Percentiles rank a stretch among this genome's conserved stretches.
These are phyloP conservation scores for Trichoderma oligosporum DNA, from an alignment of 2,329 filamentous ascomycete species.

Conservation along the genomic window DNA sequence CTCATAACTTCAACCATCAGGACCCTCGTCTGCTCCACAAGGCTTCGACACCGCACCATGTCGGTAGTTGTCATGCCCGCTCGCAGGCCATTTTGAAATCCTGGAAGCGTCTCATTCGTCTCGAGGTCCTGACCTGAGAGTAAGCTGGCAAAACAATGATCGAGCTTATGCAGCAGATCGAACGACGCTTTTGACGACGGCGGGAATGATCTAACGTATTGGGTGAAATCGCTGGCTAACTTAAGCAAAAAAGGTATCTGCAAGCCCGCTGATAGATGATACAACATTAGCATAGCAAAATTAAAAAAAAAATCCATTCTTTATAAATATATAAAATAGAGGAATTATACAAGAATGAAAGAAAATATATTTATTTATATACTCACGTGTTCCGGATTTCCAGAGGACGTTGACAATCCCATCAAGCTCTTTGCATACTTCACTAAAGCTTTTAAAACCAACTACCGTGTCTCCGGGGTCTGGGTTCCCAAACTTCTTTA, in stretches of 20 bases:
- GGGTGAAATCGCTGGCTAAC: constrained; percentile 67
- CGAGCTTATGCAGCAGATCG: constrained; percentile 69
- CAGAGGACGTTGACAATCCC: constrained; percentile 75
- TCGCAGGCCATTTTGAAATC: constrained; percentile 59
- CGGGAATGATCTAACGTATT: constrained; percentile 69
- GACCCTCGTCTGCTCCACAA: constrained; percentile 73
- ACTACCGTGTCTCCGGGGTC: constrained; percentile 46
- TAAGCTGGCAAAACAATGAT: constrained; percentile 76
- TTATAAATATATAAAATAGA: background rate
- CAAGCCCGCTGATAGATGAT: constrained; percentile 56
- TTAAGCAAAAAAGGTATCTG: constrained; percentile 82
- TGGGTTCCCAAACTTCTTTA: constrained; percentile 53
- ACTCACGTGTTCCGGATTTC: constrained; percentile 80
- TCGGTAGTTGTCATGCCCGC: constrained; percentile 73
- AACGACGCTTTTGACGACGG: constrained; percentile 62
- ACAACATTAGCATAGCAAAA: background rate
- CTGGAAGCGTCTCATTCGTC: constrained; percentile 62
- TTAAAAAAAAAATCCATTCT: no score
- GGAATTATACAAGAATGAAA: background rate
- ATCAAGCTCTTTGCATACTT: constrained; percentile 72
- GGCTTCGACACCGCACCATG: constrained; percentile 79
- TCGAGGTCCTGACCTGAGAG: constrained; percentile 64
- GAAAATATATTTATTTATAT: no score
- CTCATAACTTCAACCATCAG: constrained; percentile 66
- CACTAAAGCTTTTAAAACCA: constrained; percentile 59